phyloP scores from a whole-genome alignment of 495 filamentous ascomycete genomes.

The Echria macrotheca region DNA sequence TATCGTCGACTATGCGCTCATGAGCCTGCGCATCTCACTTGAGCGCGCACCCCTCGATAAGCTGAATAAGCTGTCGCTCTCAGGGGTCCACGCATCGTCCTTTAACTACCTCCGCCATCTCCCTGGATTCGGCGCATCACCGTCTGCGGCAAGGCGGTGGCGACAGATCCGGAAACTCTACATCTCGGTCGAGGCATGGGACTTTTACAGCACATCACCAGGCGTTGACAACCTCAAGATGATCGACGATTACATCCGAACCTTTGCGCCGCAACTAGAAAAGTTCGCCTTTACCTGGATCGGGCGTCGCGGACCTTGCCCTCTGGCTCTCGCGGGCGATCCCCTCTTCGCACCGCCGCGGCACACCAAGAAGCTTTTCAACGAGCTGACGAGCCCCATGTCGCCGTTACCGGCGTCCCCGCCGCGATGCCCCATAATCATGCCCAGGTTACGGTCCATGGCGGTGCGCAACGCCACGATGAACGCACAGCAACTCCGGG shows the following conservation, averaged over 20 bases:
- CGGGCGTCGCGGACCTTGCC: slow-evolving; percentile 60
- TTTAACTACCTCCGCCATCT: slow-evolving; percentile 64
- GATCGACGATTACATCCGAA: slow-evolving; percentile 65
- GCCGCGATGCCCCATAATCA: slow-evolving; percentile 43
- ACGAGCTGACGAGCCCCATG: slow-evolving; percentile 51
- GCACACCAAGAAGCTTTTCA: slow-evolving; percentile 45
- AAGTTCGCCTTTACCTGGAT: slow-evolving; percentile 67
- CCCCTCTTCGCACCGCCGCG: slow-evolving; percentile 52
- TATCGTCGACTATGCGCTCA: slow-evolving; percentile 76
- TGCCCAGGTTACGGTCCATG: slow-evolving; percentile 55
- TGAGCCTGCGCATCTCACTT: slow-evolving; percentile 69
- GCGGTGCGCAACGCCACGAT: slow-evolving; percentile 61
- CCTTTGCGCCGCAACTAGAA: slow-evolving; percentile 55
- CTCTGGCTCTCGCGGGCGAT: slow-evolving; percentile 59
- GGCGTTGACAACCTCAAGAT: slow-evolving; percentile 68
- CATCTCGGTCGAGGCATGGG: slow-evolving; percentile 61
- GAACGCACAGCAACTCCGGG: slow-evolving; percentile 59
- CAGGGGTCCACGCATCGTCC: slow-evolving; percentile 61
- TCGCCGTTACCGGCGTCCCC: slow-evolving; percentile 43
- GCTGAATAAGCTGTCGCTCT: slow-evolving; percentile 59
- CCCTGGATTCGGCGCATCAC: slow-evolving; percentile 60
- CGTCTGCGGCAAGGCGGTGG: slow-evolving; percentile 61
- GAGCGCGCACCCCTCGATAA: slow-evolving; percentile 57
- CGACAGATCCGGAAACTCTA: slow-evolving; percentile 62
- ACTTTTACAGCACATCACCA: slow-evolving; percentile 46